A percentile compares a stretch with the other conserved stretches of the same genome.
phyloP scores from a whole-genome alignment of 164 flowering plant genomes.

The Paratinospora sagittata region DNA sequence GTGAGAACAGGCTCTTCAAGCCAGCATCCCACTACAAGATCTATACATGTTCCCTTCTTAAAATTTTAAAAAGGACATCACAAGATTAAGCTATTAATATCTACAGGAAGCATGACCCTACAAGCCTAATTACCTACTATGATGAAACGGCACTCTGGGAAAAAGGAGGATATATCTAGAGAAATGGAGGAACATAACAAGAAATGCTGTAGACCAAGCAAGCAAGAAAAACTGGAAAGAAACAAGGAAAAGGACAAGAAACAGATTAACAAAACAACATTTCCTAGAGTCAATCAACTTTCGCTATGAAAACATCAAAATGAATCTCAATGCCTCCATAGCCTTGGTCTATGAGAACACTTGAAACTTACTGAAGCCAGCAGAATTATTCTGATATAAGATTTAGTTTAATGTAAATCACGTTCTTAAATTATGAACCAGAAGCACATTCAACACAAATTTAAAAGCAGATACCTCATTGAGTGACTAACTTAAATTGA shows the following conservation, averaged over 20 bases:
- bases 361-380: background rate
- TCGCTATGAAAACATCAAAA: no score
- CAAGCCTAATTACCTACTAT: background rate
- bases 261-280: no score
- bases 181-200: background rate
- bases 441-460: background rate
- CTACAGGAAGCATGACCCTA: background rate
- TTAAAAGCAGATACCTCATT: background rate
- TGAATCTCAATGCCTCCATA: background rate
- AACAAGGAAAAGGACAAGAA: no score
- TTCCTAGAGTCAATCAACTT: no score
- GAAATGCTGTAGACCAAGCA: no score
- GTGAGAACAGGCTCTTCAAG: no score
- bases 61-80: no score
- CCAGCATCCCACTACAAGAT: no score
- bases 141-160: no score
- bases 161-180: background rate
- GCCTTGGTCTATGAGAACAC: background rate
- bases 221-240: no score
- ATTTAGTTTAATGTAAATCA: background rate
- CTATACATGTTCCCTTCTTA: no score
- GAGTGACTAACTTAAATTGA: background rate
- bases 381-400: background rate
- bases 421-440: constrained; percentile 1
- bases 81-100: no score